phyloP scores from a whole-genome alignment of 2,329 filamentous ascomycete species.

The Xylariaceae sp. region DNA sequence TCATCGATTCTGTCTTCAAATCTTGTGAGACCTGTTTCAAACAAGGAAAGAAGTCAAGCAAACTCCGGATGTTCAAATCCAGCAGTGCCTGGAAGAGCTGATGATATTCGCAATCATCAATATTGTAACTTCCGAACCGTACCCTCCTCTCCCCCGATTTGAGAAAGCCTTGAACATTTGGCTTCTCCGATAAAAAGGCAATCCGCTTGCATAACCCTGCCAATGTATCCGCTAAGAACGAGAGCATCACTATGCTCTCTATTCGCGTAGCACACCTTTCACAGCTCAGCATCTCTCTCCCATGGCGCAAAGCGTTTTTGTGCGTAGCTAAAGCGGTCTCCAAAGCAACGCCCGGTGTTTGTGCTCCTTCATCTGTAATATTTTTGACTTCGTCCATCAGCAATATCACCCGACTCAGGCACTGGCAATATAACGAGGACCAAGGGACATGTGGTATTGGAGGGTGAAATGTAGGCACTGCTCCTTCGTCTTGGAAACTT shows the following conservation, averaged over 20 bases:
- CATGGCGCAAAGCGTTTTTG: neutral
- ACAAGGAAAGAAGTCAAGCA: no score
- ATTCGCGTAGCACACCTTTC: neutral
- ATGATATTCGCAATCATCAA: no score
- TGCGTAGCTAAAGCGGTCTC: neutral
- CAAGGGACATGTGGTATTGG: neutral
- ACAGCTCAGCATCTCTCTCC: neutral
- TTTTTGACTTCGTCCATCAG: conserved; percentile 1
- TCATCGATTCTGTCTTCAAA: no score
- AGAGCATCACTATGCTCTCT: neutral
- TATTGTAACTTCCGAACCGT: no score
- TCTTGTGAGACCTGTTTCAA: no score
- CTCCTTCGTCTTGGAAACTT: no score
- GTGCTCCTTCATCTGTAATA: no score
- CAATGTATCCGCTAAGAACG: neutral
- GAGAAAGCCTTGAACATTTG: no score
- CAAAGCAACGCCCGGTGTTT: neutral
- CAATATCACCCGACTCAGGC: neutral
- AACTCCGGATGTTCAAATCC: no score
- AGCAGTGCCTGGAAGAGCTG: no score
- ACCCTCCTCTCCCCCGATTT: no score
- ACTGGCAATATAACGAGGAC: neutral
- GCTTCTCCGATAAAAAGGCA: no score
- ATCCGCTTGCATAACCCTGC: neutral
- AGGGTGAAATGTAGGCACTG: neutral